Percentiles rank a stretch among this genome's conserved stretches.
Evolutionary conservation across 2,329 filamentous ascomycete genomes (phyloP).

Genomic region (Penicillium sp.): DNA sequence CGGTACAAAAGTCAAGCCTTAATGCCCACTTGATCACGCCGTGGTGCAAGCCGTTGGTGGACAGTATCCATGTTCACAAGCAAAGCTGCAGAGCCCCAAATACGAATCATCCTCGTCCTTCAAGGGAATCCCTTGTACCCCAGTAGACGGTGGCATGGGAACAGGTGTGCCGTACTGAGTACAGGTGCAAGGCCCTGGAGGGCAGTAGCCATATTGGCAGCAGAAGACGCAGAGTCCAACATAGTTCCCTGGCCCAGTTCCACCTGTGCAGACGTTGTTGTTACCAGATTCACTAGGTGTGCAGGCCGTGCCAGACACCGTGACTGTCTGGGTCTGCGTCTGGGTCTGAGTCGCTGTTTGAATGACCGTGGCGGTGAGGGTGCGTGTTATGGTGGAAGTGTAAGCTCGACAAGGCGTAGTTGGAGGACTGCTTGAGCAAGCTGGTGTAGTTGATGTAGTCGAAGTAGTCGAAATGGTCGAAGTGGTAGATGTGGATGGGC

Average conservation of each 20-base stretch:
- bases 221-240: conserved; percentile 33
- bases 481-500: neutral
- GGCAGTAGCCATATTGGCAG: conserved; percentile 35
- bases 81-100: conserved; percentile 49
- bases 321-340: conserved; percentile 3
- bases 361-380: conserved; percentile 6
- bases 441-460: neutral
- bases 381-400: conserved; percentile 6
- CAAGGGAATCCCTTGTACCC: conserved; percentile 23
- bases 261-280: conserved; percentile 24
- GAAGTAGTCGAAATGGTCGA: conserved; percentile 1
- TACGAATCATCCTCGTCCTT: conserved; percentile 37
- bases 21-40: neutral
- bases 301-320: neutral
- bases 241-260: conserved; percentile 33
- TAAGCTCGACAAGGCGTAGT: neutral
- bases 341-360: neutral
- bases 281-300: neutral
- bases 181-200: conserved; percentile 34
- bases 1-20: neutral
- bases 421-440: neutral
- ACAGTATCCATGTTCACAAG: conserved; percentile 52
- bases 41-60: conserved; percentile 33
- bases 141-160: conserved; percentile 26
- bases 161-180: conserved; percentile 26